Evolutionary conservation across 768 basidiomycete species (phyloP).

Genomic region (Leccinellum rugosiceps): DNA sequence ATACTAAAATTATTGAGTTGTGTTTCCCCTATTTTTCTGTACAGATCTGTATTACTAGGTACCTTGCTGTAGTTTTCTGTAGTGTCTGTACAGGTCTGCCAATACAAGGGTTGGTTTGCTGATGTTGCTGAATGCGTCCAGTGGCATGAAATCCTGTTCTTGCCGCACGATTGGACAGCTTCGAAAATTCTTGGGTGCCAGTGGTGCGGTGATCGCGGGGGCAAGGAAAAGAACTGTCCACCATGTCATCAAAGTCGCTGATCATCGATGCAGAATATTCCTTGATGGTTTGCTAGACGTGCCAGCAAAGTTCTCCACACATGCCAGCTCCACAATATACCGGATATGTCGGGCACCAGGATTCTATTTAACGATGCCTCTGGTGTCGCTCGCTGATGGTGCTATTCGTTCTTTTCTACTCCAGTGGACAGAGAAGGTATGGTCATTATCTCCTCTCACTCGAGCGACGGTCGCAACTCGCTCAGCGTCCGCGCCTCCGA

Average conservation of each 20-base stretch:
- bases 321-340: neutral
- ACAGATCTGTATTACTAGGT: too few relatives aligned
- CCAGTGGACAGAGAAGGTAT: neutral
- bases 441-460: neutral
- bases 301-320: neutral
- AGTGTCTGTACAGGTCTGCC: too few relatives aligned
- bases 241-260: neutral
- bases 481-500: neutral
- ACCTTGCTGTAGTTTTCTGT: too few relatives aligned
- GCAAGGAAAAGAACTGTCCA: neutral
- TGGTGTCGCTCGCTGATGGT: neutral
- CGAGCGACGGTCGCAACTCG: constrained; percentile 1
- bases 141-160: neutral
- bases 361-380: neutral
- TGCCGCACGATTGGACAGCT: neutral
- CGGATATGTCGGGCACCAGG: neutral
- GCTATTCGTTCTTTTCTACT: neutral
- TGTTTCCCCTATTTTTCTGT: too few relatives aligned
- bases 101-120: too few relatives aligned
- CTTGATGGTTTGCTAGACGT: neutral
- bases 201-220: neutral
- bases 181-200: neutral
- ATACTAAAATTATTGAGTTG: too few relatives aligned
- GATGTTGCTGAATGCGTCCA: neutral
- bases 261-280: constrained; percentile 2